phyloP scores from a whole-genome alignment of 2,329 filamentous ascomycete species.

The Fusarium torreyae region DNA sequence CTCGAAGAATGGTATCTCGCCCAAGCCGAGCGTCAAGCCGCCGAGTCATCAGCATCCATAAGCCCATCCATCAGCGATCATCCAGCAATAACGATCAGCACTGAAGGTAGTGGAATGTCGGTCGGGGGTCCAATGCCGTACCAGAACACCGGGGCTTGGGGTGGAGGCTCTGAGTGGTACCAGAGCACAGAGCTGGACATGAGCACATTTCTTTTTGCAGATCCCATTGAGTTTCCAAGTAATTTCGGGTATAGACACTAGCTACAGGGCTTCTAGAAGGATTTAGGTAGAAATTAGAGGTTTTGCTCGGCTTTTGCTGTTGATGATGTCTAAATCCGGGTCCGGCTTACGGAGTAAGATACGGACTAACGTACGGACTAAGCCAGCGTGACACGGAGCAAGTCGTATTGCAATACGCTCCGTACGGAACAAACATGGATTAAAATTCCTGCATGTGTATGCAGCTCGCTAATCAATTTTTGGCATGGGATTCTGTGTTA shows the following conservation, averaged over 20 bases:
- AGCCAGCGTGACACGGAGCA: constrained; percentile 1
- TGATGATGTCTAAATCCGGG: neutral
- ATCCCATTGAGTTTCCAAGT: constrained; percentile 31
- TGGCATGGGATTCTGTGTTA: neutral
- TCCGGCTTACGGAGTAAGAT: neutral
- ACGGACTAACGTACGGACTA: constrained; percentile 33
- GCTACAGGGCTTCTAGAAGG: neutral
- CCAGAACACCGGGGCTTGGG: constrained; percentile 7
- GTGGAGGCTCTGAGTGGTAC: constrained; percentile 13
- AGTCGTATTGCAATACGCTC: constrained; percentile 5
- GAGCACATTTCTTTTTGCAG: constrained; percentile 34
- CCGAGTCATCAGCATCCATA: neutral
- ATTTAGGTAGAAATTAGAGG: neutral
- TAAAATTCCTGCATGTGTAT: neutral
- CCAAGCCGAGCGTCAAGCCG: neutral
- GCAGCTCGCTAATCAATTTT: neutral
- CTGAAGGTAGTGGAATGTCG: neutral
- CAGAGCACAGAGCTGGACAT: constrained; percentile 26
- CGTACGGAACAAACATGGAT: constrained; percentile 4
- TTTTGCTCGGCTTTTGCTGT: fast-evolving
- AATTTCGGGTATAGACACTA: constrained; percentile 6
- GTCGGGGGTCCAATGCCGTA: neutral
- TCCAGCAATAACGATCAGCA: neutral
- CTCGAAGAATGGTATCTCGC: constrained; percentile 44
- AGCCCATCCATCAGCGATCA: constrained; percentile 5